A percentile compares a stretch with the other conserved stretches of the same genome.
phyloP scores from a whole-genome alignment of 768 basidiomycete species.

The Boletus reticuloceps region DNA sequence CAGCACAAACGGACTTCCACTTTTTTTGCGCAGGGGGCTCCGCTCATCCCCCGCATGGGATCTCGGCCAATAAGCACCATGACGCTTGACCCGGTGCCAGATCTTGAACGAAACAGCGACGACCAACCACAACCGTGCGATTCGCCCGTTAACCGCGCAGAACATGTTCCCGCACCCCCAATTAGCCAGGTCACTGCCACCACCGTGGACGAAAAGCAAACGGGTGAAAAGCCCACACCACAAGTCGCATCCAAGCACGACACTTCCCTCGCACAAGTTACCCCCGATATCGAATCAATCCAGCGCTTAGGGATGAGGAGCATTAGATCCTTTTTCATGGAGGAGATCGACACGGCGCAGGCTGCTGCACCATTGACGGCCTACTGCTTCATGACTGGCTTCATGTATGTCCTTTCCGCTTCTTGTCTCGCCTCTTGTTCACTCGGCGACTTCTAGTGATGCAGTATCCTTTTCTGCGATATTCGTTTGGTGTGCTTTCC shows the following conservation, averaged over 20 bases:
- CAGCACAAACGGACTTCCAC: constrained; percentile 12
- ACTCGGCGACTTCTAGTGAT: constrained; percentile 42
- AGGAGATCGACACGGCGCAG: constrained; percentile 24
- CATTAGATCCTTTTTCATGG: constrained; percentile 13
- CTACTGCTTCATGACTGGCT: constrained; percentile 80
- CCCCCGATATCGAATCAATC: constrained; percentile 19
- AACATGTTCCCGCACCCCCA: neutral
- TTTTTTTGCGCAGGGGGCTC: constrained; percentile 5
- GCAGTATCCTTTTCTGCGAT: constrained; percentile 74
- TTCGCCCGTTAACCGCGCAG: no score
- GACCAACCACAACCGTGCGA: neutral
- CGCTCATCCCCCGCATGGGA: constrained; percentile 11
- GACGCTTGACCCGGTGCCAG: constrained; percentile 12
- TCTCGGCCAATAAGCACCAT: constrained; percentile 3
- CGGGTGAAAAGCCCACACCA: neutral
- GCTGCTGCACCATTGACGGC: constrained; percentile 55
- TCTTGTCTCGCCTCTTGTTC: neutral
- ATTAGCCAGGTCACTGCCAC: constrained; percentile 5
- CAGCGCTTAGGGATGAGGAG: neutral
- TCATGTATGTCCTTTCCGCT: constrained; percentile 48
- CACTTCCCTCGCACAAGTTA: neutral
- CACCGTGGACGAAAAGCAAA: neutral
- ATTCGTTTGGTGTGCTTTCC: constrained; percentile 85
- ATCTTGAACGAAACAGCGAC: neutral
- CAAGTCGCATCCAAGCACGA: neutral